Evolutionary conservation across 2,329 filamentous ascomycete species (phyloP).

Genomic region (Dichotomopilus funicola): DNA sequence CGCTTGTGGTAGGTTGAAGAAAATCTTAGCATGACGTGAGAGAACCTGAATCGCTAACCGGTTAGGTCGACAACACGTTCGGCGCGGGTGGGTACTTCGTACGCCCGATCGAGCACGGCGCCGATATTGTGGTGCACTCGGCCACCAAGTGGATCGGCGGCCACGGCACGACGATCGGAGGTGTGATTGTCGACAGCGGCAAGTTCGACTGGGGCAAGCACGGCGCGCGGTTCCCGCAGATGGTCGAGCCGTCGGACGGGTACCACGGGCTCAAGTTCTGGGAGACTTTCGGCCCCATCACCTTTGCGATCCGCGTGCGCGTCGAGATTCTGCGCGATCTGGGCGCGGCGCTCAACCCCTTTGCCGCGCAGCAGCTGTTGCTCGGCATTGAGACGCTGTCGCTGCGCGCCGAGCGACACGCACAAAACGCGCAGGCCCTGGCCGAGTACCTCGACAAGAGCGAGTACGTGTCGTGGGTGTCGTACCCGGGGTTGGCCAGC

Average conservation of each 20-base stretch:
- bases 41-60: background rate
- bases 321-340: slow-evolving; percentile 88
- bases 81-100: slow-evolving; percentile 86
- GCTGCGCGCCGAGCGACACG: slow-evolving; percentile 79
- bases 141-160: slow-evolving; percentile 97
- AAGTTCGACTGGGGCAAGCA: slow-evolving; percentile 93
- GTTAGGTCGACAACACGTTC: slow-evolving; percentile 85
- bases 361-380: slow-evolving; percentile 85
- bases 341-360: slow-evolving; percentile 77
- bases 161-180: slow-evolving; percentile 86
- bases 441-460: slow-evolving; percentile 80
- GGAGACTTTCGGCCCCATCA: slow-evolving; percentile 78
- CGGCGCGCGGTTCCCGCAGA: slow-evolving; percentile 80
- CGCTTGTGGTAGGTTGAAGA: slow-evolving; percentile 47
- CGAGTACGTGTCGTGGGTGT: slow-evolving; percentile 84
- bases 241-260: slow-evolving; percentile 79
- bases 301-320: slow-evolving; percentile 77
- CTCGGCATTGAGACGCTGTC: slow-evolving; percentile 86
- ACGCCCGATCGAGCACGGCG: slow-evolving; percentile 81
- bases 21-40: background rate
- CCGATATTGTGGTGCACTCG: slow-evolving; percentile 89
- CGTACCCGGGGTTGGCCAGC: slow-evolving; percentile 79
- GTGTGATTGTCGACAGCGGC: slow-evolving; percentile 78
- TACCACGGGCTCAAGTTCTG: slow-evolving; percentile 94
- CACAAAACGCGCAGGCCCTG: slow-evolving; percentile 71